Base-by-base conservation (phyloP, 495 filamentous ascomycete genomes). In the Ramalina peruviana region DNA sequence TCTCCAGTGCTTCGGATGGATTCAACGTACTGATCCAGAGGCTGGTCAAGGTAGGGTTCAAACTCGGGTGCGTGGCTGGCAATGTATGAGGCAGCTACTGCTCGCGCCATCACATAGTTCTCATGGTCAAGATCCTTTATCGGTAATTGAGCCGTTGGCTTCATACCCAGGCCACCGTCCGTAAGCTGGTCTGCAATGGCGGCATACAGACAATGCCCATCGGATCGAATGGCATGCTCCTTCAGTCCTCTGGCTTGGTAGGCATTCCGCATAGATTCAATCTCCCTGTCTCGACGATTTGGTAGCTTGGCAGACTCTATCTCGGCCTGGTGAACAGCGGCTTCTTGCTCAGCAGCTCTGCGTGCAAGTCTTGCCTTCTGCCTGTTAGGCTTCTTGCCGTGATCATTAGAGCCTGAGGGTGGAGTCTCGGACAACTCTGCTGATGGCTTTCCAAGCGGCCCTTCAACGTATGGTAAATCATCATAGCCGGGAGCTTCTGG, bases 181-280 rank as follows among this genome's bases (percentile, higher is more conserved):
- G 67, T 55, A 38, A 96, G 68, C 66, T 94, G 88, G 60, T 88
- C 85, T 38, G 90, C 89, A 40, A 98, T 72, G 1, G 93, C 88
- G 6, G 86, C 81, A 67, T 94, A 98, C n/a, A 98, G 71, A 63
- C 92, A 98, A 60, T 98, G 92, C 0, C 92, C 92, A 60, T 98
- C 90, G 1, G 92, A 88, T 16, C 72, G 76, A 25, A 97, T 87
- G 49, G 84, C 78, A 47, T 84, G 73, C 68, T 97, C 88, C 19
- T 67, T 72, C 30, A 97, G 68, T 3, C 68, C 68, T 44, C 81
- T 64, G 10, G 71, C 68, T 40, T 71, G 64, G 57, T 94, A 85
- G 6, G 71, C 74, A 3, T 65, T 67, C 15, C 72, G 68, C 79
- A 98, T 92, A 12, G 73, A 67, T 37, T 70, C 67, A 40, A 79